Evolutionary conservation across 208 protist genomes (phyloP), one percentile per base, ranked within the genome.

Genomic region (Leishmania guyanensis): DNA sequence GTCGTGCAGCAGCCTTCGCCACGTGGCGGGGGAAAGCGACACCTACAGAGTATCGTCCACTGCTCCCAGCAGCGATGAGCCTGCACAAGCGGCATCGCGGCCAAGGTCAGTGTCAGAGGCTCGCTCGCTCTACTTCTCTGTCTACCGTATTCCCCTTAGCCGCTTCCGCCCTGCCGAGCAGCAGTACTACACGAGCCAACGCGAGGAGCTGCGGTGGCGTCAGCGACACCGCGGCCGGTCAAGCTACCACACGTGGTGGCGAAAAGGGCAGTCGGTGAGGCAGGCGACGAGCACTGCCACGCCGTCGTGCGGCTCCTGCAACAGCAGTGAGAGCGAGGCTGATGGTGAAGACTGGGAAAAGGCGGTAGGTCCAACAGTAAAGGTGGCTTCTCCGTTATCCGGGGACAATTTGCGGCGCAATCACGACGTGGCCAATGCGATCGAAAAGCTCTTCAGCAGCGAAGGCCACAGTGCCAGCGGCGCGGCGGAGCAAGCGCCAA

Each of bases 81-180:
- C 48, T 76, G 72, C 48, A 26, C 48, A 53, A 43, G 39, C 22
- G 29, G 29, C 70, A 26, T 50, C n/a, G 48, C 36, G 14, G 29
- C 0, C 46, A 39, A 29, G 14, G 46, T 33, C 46, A 5, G 53
- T 56, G 72, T 26, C 81, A 29, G 86, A 79, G 39, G 39, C 66
- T 48, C n/a, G 81, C 83, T 20, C 84, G 87, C 29, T 84, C 84
- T 43, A 53, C 77, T 93, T 95, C 75, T 87, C 87, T n/a, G 89
- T 91, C 70, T 95, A 93, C 62, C 90, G 90, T 50, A 81, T 95
- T 48, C 88, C 92, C 22, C 84, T 93, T 48, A 89, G 43, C 43
- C 87, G 80, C 60, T 93, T 93, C 78, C 33, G 22, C 29, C 68
- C 84, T 20, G 89, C 92, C 4, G 88, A 95, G 76, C 90, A 95